phyloP scores from a whole-genome alignment of 2,329 filamentous ascomycete genomes.

The Elsinoe ampelina region DNA sequence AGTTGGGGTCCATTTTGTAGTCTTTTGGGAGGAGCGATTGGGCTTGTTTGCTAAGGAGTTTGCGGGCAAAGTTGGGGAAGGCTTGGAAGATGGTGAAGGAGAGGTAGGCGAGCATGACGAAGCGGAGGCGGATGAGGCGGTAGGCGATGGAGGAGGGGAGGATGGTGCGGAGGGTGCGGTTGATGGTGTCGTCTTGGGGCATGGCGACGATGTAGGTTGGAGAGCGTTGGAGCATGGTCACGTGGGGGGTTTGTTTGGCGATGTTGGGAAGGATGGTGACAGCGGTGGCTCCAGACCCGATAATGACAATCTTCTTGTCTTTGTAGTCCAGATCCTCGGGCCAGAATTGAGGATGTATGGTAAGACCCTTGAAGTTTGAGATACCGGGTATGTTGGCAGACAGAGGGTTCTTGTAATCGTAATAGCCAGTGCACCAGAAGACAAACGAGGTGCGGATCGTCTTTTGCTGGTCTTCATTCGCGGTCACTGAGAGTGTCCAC shows the following conservation, averaged over 20 bases:
- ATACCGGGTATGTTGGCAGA: slow-evolving; percentile 56
- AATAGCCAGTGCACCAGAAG: slow-evolving; percentile 61
- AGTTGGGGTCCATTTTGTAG: slow-evolving; percentile 38
- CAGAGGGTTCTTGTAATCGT: slow-evolving; percentile 59
- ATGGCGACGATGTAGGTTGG: slow-evolving; percentile 60
- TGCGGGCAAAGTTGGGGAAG: slow-evolving; percentile 25
- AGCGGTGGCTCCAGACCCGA: slow-evolving; percentile 72
- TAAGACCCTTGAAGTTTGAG: slow-evolving; percentile 52
- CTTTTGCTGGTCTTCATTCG: slow-evolving; percentile 28
- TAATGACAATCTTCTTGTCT: slow-evolving; percentile 59
- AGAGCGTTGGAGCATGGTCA: slow-evolving; percentile 75
- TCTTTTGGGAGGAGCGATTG: slow-evolving; percentile 36
- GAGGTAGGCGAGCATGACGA: slow-evolving; percentile 28
- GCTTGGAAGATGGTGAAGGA: slow-evolving; percentile 26
- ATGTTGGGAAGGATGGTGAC: slow-evolving; percentile 66
- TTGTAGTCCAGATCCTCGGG: slow-evolving; percentile 56
- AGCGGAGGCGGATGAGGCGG: slow-evolving; percentile 28
- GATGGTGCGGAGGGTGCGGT: slow-evolving; percentile 32
- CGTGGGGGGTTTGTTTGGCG: slow-evolving; percentile 52
- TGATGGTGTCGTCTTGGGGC: slow-evolving; percentile 32
- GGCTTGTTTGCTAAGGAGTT: slow-evolving; percentile 36
- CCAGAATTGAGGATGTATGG: slow-evolving; percentile 70
- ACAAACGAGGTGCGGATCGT: slow-evolving; percentile 38
- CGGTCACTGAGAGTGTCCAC: slow-evolving; percentile 34
- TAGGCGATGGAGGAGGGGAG: slow-evolving; percentile 20